Evolutionary conservation across 352 stramenopile species (phyloP).

Genomic region (Phytopythium boreale): DNA sequence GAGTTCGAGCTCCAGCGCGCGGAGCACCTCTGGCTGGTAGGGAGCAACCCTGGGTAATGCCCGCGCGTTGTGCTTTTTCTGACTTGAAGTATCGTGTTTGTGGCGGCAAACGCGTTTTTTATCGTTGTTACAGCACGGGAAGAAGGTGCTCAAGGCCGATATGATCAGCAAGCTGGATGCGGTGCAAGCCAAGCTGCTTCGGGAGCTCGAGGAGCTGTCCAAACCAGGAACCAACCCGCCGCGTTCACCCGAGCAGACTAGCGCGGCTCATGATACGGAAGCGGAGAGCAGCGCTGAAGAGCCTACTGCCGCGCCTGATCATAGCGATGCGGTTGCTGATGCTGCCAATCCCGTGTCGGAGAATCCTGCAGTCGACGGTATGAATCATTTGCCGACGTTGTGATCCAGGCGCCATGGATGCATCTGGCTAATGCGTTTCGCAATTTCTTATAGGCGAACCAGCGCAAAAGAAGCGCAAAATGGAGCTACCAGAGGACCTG

Average conservation of each 20-base stretch:
- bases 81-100: background rate
- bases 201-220: conserved; percentile 42
- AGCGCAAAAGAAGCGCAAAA: conserved; percentile 49
- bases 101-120: conserved; percentile 15
- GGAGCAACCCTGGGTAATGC: conserved; percentile 48
- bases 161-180: conserved; percentile 46
- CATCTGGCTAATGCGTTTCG: too few relatives aligned
- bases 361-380: background rate
- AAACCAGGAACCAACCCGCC: conserved; percentile 19
- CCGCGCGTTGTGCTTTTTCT: background rate
- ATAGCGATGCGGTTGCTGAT: background rate
- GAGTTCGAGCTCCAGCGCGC: conserved; percentile 75
- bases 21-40: conserved; percentile 54
- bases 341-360: background rate
- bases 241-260: background rate
- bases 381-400: background rate
- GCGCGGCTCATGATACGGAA: background rate
- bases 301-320: background rate
- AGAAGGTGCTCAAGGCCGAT: conserved; percentile 49
- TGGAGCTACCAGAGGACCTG: conserved; percentile 37
- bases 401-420: too few relatives aligned
- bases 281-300: background rate
- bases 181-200: conserved; percentile 42
- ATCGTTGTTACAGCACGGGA: conserved; percentile 32
- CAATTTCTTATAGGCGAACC: conserved; percentile 9